Percentiles rank a stretch among this genome's conserved stretches.
Conservation (phyloP, 139 green algal species). For the Dunaliella primolecta region DNA sequence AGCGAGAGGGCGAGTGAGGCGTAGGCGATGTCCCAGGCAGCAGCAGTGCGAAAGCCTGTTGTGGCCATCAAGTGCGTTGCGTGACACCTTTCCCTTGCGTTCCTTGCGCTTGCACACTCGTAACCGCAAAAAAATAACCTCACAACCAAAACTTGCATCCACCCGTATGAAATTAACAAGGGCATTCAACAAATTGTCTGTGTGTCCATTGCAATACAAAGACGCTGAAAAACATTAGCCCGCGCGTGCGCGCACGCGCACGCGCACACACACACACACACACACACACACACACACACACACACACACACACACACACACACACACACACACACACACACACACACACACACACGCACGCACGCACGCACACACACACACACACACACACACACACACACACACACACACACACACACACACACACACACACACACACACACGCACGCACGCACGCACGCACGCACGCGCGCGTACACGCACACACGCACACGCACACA, state of each 20-base stretch:
- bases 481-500: neutral
- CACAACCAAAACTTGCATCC: neutral
- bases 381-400: neutral
- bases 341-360: too few species aligned
- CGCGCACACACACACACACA: conserved; percentile 9
- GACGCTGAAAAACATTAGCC: neutral
- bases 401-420: too few species aligned
- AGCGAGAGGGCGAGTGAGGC: too few species aligned
- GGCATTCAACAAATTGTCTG: neutral
- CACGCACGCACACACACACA: neutral
- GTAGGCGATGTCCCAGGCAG: too few species aligned
- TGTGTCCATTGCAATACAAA: too few species aligned
- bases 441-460: neutral
- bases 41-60: neutral
- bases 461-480: neutral
- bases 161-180: neutral
- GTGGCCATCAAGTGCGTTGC: neutral
- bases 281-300: conserved; percentile 12
- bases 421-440: neutral
- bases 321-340: too few species aligned
- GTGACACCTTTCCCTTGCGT: neutral
- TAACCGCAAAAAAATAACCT: neutral
- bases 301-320: too few species aligned
- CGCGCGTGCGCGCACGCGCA: neutral
- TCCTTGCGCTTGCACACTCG: neutral